Conservation (phyloP, 108 stramenopile genomes). For the Cyclotella cryptica region DNA sequence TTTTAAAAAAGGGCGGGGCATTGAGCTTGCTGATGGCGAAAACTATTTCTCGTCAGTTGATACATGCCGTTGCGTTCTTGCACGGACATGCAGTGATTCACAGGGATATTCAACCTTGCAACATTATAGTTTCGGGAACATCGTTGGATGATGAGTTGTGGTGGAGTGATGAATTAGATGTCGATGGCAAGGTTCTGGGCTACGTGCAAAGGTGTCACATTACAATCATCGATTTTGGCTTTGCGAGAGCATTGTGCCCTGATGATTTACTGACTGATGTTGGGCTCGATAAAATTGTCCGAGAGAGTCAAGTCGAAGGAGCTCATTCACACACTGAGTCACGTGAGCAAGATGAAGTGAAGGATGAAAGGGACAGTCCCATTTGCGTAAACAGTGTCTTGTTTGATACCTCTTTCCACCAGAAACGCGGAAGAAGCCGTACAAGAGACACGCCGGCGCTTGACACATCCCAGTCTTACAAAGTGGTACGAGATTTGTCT, state of each 20-base stretch:
- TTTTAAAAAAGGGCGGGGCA: constrained; percentile 80
- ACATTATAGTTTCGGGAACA: constrained; percentile 54
- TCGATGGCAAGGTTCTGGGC: constrained; percentile 51
- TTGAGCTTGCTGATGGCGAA: constrained; percentile 74
- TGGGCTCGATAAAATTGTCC: constrained; percentile 20
- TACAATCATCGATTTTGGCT: constrained; percentile 88
- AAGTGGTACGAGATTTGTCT: constrained; percentile 24
- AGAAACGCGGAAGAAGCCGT: constrained; percentile 24
- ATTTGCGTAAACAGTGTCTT: constrained; percentile 8
- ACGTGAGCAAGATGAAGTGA: neutral
- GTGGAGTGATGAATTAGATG: constrained; percentile 76
- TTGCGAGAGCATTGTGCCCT: constrained; percentile 74
- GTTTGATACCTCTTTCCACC: neutral
- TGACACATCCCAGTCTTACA: constrained; percentile 17
- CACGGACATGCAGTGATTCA: constrained; percentile 88
- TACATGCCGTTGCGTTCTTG: constrained; percentile 79
- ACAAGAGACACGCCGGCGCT: neutral
- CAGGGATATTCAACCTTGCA: constrained; percentile 88
- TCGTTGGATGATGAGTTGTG: constrained; percentile 51
- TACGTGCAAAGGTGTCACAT: constrained; percentile 63
- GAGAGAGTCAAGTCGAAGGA: constrained; percentile 11
- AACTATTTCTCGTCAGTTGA: constrained; percentile 70
- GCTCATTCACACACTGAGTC: neutral
- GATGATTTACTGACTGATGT: constrained; percentile 47
- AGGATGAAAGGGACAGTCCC: neutral